phyloP scores from a whole-genome alignment of 805 yeast genomes.

The Wickerhamiella sergipiensis region DNA sequence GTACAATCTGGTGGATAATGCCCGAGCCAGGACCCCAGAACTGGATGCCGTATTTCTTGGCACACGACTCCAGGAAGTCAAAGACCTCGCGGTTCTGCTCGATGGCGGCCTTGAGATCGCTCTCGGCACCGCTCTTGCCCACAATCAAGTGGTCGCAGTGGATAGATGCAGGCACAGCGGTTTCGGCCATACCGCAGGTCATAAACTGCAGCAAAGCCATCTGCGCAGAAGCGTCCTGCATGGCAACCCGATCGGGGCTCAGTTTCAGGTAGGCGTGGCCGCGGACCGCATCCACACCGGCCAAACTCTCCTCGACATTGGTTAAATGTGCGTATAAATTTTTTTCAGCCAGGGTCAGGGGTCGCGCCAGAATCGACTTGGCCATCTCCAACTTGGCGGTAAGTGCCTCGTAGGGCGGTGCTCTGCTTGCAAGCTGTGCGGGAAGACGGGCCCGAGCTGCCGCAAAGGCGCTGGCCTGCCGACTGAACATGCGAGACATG shows the following conservation, averaged over 20 bases:
- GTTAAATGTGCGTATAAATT: conserved; percentile 84
- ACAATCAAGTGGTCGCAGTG: conserved; percentile 98
- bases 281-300: conserved; percentile 44
- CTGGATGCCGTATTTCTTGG: conserved; percentile 89
- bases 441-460: conserved; percentile 33
- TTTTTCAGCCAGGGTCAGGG: conserved; percentile 90
- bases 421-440: conserved; percentile 46
- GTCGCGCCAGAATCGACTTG: conserved; percentile 51
- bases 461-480: conserved; percentile 6
- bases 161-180: conserved; percentile 88
- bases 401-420: conserved; percentile 80
- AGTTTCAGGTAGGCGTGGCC: conserved; percentile 85
- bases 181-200: conserved; percentile 83
- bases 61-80: conserved; percentile 85
- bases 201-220: conserved; percentile 97
- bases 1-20: conserved; percentile 92
- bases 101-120: conserved; percentile 69
- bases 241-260: conserved; percentile 95
- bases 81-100: conserved; percentile 88
- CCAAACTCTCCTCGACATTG: conserved; percentile 72
- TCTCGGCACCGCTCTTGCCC: conserved; percentile 84
- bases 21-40: conserved; percentile 99
- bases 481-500: not conserved
- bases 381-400: conserved; percentile 50
- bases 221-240: conserved; percentile 99